These are phyloP conservation scores for Blumeriella jaapii DNA, from an alignment of 2,329 filamentous ascomycete species.

Conservation along the genomic window DNA sequence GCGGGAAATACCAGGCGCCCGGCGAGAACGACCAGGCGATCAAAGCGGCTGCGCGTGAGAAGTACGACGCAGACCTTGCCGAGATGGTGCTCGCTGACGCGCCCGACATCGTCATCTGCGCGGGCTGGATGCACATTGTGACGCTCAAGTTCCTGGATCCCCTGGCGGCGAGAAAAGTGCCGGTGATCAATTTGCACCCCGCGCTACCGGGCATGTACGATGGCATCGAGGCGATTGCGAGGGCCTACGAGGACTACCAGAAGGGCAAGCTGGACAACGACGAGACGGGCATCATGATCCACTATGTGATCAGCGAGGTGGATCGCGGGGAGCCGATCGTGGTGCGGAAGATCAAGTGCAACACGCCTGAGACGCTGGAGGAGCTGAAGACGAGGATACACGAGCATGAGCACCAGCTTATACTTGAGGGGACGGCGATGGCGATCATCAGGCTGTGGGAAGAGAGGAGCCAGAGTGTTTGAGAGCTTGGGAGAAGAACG, in stretches of 20 bases:
- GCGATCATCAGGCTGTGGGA: conserved; percentile 33
- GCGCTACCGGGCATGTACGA: conserved; percentile 60
- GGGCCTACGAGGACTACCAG: conserved; percentile 64
- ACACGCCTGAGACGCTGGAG: conserved; percentile 52
- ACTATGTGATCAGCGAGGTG: conserved; percentile 43
- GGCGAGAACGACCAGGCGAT: conserved; percentile 32
- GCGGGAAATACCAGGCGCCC: conserved; percentile 38
- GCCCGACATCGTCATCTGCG: conserved; percentile 53
- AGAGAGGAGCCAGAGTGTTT: conserved; percentile 12
- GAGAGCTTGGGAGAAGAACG: no score
- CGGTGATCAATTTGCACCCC: conserved; percentile 60
- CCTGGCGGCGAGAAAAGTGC: conserved; percentile 39
- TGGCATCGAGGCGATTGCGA: conserved; percentile 65
- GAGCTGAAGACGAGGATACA: conserved; percentile 66
- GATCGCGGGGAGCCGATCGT: conserved; percentile 69
- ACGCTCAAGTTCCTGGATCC: conserved; percentile 49
- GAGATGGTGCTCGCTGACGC: conserved; percentile 38
- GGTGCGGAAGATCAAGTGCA: conserved; percentile 54
- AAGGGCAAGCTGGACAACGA: conserved; percentile 50
- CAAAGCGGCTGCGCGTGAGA: conserved; percentile 38
- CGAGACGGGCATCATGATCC: conserved; percentile 70
- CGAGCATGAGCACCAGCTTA: conserved; percentile 61
- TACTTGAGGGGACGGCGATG: conserved; percentile 59
- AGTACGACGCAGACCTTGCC: conserved; percentile 57
- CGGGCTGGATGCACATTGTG: conserved; percentile 63